A percentile compares a stretch with the other conserved stretches of the same genome.
These are phyloP conservation scores for Sporothrix pallida DNA, from an alignment of 2,329 filamentous ascomycete species.

Conservation along the genomic window DNA sequence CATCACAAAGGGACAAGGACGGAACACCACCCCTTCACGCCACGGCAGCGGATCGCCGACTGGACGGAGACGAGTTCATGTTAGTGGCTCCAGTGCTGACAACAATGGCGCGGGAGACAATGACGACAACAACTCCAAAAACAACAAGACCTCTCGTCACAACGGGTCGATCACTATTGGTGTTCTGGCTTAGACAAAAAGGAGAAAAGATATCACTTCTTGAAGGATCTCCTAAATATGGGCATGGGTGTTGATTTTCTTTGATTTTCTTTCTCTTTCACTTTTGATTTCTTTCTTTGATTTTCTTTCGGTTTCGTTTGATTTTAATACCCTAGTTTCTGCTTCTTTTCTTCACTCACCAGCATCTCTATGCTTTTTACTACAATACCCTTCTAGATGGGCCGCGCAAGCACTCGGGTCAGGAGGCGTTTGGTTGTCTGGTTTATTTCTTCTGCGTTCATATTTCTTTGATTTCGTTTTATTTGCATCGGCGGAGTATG, in stretches of 20 bases:
- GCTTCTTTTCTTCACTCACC: neutral
- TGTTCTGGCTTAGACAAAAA: neutral
- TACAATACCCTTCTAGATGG: neutral
- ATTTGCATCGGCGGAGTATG: conserved; percentile 1
- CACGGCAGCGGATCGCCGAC: neutral
- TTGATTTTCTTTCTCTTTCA: neutral
- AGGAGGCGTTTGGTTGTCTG: neutral
- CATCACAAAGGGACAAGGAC: neutral
- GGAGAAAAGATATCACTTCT: neutral
- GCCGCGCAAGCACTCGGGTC: neutral
- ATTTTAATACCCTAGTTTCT: neutral
- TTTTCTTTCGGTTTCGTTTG: neutral
- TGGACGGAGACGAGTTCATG: neutral
- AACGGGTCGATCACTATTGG: neutral
- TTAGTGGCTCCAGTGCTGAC: too few species aligned
- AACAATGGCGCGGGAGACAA: neutral
- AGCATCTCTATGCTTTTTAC: neutral
- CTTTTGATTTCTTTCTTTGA: neutral
- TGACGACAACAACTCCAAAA: neutral
- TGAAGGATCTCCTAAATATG: neutral
- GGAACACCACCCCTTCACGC: neutral
- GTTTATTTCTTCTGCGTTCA: neutral
- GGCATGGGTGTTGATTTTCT: neutral
- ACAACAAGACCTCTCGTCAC: neutral
- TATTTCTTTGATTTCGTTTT: neutral